Base-by-base conservation (phyloP, 2,329 filamentous ascomycete species). In the Graphilbum sp. region DNA sequence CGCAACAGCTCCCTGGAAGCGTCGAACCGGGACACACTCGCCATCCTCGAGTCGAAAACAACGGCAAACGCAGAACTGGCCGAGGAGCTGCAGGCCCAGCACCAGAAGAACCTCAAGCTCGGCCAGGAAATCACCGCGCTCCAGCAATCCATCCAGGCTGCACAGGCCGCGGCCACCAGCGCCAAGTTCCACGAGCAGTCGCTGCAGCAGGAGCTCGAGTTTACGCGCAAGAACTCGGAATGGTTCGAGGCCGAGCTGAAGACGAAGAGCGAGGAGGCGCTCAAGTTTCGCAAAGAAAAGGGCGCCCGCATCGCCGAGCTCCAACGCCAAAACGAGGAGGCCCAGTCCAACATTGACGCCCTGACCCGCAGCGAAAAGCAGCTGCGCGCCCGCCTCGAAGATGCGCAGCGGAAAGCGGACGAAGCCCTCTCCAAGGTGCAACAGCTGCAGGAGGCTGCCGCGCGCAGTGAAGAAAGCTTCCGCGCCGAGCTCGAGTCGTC, bases 241-340 rank as follows among this genome's bases (percentile, higher is more conserved):
- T 98, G 86, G 82, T 79, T 90, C 40, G 85, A 95, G 52, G 76
- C 69, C 32, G 90, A 98, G 56, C 69, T 96, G 18, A 88, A 93
- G 62, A 87, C 83, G 1, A 93, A 94, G 61, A 79, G 73, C 44
- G 73, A 78, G 9, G 90, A 98, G 54, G 76, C 85, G 35, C 72
- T 88, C 47, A 94, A 87, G 52, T 88, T 82, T 58, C 76, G 90
- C 45, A 96, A 94, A 54, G 90, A 98, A 54, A 96, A 95, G 66
- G 83, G 83, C 45, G 79, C 85, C 2, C 80, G 83, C 30, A 84
- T 96, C 48, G 73, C 86, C 9, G 83, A 92, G 50, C 72, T 98
- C 21, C 83, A 95, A 57, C 81, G 86, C 38, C 74, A 81, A 43
- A 82, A 88, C 47, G 88, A 96, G 48, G 90, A 98, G 47, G 75